phyloP scores from a whole-genome alignment of 208 protist species.

The Trypanosoma theileri region DNA sequence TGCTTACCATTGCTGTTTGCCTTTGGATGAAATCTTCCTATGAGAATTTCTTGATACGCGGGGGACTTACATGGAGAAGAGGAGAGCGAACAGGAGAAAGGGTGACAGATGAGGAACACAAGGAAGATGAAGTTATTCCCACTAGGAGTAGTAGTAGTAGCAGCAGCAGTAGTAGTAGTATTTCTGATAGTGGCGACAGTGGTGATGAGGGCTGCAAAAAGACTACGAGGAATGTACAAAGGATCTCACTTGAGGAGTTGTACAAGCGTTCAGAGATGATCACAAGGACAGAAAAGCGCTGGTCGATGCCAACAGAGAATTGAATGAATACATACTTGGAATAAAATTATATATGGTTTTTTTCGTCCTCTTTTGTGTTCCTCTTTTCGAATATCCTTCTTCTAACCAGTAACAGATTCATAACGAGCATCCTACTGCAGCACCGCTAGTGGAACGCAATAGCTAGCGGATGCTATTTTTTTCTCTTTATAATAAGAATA shows the following conservation, averaged over 20 bases:
- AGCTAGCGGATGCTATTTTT: too few species aligned
- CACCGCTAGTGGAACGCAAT: too few species aligned
- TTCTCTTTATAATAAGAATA: too few species aligned
- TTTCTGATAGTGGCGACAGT: not conserved
- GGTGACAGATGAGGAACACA: not conserved
- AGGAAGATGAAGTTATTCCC: not conserved
- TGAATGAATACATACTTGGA: not conserved
- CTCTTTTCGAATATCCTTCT: not conserved
- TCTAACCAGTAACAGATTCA: not conserved
- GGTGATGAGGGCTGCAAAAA: not conserved
- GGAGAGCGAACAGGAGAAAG: not conserved
- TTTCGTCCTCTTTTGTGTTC: not conserved
- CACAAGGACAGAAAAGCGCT: not conserved
- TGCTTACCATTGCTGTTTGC: not conserved
- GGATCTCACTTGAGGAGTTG: not conserved
- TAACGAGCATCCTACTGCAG: too few species aligned
- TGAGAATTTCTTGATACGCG: not conserved
- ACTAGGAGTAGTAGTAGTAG: not conserved
- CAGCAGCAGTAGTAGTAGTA: not conserved
- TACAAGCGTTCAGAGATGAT: not conserved
- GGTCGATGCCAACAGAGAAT: too few species aligned
- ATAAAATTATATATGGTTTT: not conserved
- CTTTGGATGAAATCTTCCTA: slow-evolving; percentile 7
- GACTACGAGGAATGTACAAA: not conserved
- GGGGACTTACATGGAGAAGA: not conserved